phyloP scores from a whole-genome alignment of 2,329 filamentous ascomycete species.

The Thermothelomyces thermophilus region DNA sequence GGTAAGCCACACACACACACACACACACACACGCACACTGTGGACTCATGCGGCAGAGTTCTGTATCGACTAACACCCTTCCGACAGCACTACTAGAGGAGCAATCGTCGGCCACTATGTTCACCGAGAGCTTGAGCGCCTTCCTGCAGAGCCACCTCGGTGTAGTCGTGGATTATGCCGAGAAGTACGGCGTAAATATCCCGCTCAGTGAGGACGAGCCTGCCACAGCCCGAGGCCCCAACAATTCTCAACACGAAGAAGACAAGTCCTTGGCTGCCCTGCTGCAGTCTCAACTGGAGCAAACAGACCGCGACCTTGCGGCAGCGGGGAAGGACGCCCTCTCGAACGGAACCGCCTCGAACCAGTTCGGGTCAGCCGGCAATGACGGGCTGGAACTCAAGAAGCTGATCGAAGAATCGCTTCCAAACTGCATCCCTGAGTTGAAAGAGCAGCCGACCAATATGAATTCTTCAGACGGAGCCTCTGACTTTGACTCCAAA shows the following conservation, averaged over 20 bases:
- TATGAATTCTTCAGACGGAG: neutral
- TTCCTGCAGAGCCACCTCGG: conserved; percentile 30
- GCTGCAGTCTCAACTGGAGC: conserved; percentile 16
- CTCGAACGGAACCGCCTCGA: conserved; percentile 1
- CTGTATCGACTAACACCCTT: conserved; percentile 14
- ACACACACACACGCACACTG: too few species aligned
- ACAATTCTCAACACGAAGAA: conserved; percentile 5
- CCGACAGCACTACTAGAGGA: conserved; percentile 31
- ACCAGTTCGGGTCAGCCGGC: neutral
- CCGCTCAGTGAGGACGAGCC: conserved; percentile 29
- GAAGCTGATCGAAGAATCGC: conserved; percentile 20
- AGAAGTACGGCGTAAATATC: conserved; percentile 34
- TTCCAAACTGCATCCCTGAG: conserved; percentile 14
- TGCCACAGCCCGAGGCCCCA: neutral
- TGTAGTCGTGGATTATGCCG: conserved; percentile 32
- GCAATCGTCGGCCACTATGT: conserved; percentile 34
- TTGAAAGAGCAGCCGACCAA: conserved; percentile 7
- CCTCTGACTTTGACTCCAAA: conserved; percentile 15
- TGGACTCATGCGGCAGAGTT: too few species aligned
- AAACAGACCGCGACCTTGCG: neutral
- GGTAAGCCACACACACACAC: conserved; percentile 18
- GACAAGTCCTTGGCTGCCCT: conserved; percentile 21
- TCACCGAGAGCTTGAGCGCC: conserved; percentile 30
- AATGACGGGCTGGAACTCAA: conserved; percentile 16
- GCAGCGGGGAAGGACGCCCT: conserved; percentile 7